A percentile compares a stretch with the other conserved stretches of the same genome.
phyloP scores from a whole-genome alignment of 441 rosid species.

The Pelargonium australe region DNA sequence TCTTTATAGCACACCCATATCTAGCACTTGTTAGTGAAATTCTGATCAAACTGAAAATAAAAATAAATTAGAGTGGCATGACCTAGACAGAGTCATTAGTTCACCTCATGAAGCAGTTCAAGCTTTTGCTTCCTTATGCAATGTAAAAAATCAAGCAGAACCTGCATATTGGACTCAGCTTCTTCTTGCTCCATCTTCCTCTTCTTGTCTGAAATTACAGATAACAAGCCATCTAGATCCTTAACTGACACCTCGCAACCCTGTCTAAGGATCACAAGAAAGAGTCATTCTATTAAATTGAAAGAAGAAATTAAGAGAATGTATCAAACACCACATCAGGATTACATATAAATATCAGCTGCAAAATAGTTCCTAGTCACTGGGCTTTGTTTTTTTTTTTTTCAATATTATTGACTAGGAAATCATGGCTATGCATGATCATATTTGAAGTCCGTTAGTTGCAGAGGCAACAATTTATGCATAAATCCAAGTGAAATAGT shows the following conservation, averaged over 20 bases:
- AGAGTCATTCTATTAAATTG: conserved; percentile 17
- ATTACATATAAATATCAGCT: not conserved
- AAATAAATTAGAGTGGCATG: not conserved
- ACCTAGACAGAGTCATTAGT: not conserved
- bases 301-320: not conserved
- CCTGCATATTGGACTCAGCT: conserved; percentile 42
- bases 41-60: not conserved
- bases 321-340: not conserved
- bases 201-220: conserved; percentile 36
- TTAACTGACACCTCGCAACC: conserved; percentile 41
- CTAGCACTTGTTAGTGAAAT: not conserved
- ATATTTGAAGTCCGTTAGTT: not conserved
- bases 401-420: not conserved
- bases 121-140: conserved; percentile 38
- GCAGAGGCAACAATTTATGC: not conserved
- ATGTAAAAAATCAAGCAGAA: conserved; percentile 38
- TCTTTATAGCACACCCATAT: too few species aligned
- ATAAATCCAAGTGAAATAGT: not conserved
- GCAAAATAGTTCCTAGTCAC: not conserved
- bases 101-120: conserved; percentile 38
- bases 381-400: not conserved
- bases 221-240: conserved; percentile 36
- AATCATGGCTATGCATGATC: not conserved
- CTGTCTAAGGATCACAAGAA: conserved; percentile 32
- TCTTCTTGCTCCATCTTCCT: conserved; percentile 40